These are phyloP conservation scores for Termitomyces sp. DNA, from an alignment of 768 basidiomycete species.

Conservation along the genomic window DNA sequence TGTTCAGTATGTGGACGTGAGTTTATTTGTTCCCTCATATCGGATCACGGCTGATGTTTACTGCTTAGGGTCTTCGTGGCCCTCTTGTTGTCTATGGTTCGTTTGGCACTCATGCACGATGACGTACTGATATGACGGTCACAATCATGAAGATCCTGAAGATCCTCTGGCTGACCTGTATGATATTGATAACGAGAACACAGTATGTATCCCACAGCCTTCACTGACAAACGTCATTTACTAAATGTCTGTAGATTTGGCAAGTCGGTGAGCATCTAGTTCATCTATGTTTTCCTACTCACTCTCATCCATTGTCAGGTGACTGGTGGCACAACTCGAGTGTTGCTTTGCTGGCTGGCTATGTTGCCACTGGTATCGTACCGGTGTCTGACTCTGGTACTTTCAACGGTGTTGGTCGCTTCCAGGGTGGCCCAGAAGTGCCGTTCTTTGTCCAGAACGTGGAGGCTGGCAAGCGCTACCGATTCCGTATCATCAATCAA, in stretches of 20 bases:
- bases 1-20: conserved; percentile 19
- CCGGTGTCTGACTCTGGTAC: conserved; percentile 33
- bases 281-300: neutral
- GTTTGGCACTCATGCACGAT: neutral
- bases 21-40: neutral
- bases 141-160: conserved; percentile 1
- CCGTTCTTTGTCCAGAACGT: conserved; percentile 30
- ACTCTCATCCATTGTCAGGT: conserved; percentile 8
- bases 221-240: neutral
- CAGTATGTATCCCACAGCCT: neutral
- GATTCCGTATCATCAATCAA: conserved; percentile 47
- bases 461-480: conserved; percentile 37
- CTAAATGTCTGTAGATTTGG: conserved; percentile 11
- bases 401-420: conserved; percentile 46
- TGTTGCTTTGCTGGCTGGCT: conserved; percentile 23
- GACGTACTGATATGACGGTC: neutral
- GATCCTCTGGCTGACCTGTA: conserved; percentile 15
- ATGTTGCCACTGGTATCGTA: conserved; percentile 21
- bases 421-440: conserved; percentile 31
- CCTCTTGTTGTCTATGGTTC: conserved; percentile 24
- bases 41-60: neutral
- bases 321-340: conserved; percentile 39
- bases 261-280: conserved; percentile 15
- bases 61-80: conserved; percentile 17
- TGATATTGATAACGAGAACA: conserved; percentile 15